phyloP scores from a whole-genome alignment of 352 stramenopile genomes.

The Phytophthora sp. region DNA sequence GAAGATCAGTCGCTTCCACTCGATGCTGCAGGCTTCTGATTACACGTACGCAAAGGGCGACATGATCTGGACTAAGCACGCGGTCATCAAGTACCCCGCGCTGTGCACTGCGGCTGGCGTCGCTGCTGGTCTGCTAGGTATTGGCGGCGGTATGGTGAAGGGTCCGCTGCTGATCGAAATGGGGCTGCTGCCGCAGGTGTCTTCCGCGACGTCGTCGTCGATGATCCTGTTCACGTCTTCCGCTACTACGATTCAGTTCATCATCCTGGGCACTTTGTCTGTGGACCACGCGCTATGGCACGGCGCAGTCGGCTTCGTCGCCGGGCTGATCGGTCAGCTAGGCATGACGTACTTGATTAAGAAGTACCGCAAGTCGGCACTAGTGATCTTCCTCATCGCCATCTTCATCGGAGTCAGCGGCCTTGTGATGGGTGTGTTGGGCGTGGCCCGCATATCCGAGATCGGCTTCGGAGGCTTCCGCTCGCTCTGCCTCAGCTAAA shows the following conservation, averaged over 20 bases:
- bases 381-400: conserved; percentile 82
- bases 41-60: conserved; percentile 97
- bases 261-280: conserved; percentile 93
- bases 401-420: conserved; percentile 76
- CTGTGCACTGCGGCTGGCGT: conserved; percentile 77
- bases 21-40: conserved; percentile 61
- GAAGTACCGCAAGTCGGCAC: conserved; percentile 87
- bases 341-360: conserved; percentile 92
- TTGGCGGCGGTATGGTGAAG: conserved; percentile 93
- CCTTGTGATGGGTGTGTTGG: conserved; percentile 75
- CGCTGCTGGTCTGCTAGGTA: conserved; percentile 80
- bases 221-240: conserved; percentile 96
- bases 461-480: conserved; percentile 81
- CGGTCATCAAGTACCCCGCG: conserved; percentile 86
- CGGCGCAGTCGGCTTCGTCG: conserved; percentile 91
- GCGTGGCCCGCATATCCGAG: conserved; percentile 53
- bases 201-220: conserved; percentile 87
- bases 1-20: conserved; percentile 70
- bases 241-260: conserved; percentile 95
- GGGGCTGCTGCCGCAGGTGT: conserved; percentile 87
- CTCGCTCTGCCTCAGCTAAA: conserved; percentile 54
- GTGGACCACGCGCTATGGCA: conserved; percentile 92
- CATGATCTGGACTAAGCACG: conserved; percentile 93
- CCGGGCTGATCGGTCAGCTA: conserved; percentile 92
- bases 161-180: conserved; percentile 91